Evolutionary conservation across 257 asterid genomes (phyloP), one percentile per base, ranked within the genome.

Genomic region (Prunella vulgaris): DNA sequence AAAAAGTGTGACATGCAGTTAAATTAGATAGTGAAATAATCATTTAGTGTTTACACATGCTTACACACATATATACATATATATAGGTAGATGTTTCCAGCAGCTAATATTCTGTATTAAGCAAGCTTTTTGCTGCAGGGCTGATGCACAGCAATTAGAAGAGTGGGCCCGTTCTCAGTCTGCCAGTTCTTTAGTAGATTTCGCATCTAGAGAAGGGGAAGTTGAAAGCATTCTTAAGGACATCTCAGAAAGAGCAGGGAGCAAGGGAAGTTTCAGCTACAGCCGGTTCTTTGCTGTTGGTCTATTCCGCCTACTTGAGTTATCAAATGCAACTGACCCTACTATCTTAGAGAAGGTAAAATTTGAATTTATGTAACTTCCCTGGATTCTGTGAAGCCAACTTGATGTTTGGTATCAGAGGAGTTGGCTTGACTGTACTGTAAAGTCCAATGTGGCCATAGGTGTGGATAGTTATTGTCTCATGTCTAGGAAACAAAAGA

Each of bases 211-310:
- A 70, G 93, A 84, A 40, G 96, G 96, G 79, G 96, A 89, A 75
- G 85, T 86, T 66, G 96, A 92, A 75, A 62, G 70, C 52, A 65
- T 82, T 40, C 63, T 92, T 22, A 92, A 89, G 78, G 94, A 87
- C 68, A 86, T 89, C 76, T 80, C 96, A 18, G 80, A 79, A 81
- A 85, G 98, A 79, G 95, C 96, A 67, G 85, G 88, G 75, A 85
- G 88, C 83, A 80, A 80, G 54, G 85, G 78, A 40, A 69, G 76
- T 68, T 92, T 92, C 81, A 86, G 96, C 79, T 92, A 92, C 77
- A 92, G 96, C 68, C 85, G 96, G 60, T 87, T 92, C 83, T 89
- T 89, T 83, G 96, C 96, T 1, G 89, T 92, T 76, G 98, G 96
- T 76, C 94, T 92, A 68, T 92, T 92, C 78, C 95, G 96, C 60